phyloP scores from a whole-genome alignment of 1,284 basidiomycete species.

The Ustilago xerochloae region DNA sequence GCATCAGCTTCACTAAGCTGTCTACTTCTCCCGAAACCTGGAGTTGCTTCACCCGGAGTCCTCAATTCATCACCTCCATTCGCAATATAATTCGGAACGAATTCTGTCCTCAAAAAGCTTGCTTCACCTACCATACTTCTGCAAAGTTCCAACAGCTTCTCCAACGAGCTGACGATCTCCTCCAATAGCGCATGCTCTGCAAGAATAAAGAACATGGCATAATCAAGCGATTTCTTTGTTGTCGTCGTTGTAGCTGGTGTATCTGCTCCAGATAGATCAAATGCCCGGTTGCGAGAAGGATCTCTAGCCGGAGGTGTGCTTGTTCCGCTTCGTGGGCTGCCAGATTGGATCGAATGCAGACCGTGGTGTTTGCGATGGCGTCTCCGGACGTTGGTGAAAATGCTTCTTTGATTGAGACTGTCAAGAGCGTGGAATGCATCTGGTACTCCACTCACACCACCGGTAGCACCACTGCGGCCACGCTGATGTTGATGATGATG shows the following conservation, averaged over 20 bases:
- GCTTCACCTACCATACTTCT: constrained; percentile 59
- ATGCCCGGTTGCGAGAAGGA: background rate
- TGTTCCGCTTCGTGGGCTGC: constrained; percentile 12
- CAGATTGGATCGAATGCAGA: constrained; percentile 59
- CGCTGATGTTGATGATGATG: too few relatives aligned
- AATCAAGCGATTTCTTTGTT: constrained; percentile 23
- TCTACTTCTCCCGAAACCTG: background rate
- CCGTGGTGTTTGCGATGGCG: constrained; percentile 23
- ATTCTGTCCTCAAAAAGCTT: constrained; percentile 46
- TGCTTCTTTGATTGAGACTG: constrained; percentile 20
- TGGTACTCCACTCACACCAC: too few relatives aligned
- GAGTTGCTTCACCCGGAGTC: constrained; percentile 14
- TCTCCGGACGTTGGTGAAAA: constrained; percentile 20
- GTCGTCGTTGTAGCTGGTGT: constrained; percentile 10
- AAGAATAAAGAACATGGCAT: constrained; percentile 57
- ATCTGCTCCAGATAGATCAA: constrained; percentile 4
- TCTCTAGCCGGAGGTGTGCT: background rate
- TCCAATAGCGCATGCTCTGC: constrained; percentile 61
- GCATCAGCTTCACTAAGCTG: background rate
- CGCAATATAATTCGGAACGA: constrained; percentile 19
- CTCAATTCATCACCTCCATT: constrained; percentile 3
- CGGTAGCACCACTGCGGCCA: too few relatives aligned
- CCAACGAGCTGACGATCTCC: constrained; percentile 51
- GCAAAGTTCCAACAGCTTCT: constrained; percentile 51
- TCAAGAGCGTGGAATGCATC: constrained; percentile 43